Evolutionary conservation across 805 yeast genomes (phyloP).

Genomic region (Candida peoriensis): DNA sequence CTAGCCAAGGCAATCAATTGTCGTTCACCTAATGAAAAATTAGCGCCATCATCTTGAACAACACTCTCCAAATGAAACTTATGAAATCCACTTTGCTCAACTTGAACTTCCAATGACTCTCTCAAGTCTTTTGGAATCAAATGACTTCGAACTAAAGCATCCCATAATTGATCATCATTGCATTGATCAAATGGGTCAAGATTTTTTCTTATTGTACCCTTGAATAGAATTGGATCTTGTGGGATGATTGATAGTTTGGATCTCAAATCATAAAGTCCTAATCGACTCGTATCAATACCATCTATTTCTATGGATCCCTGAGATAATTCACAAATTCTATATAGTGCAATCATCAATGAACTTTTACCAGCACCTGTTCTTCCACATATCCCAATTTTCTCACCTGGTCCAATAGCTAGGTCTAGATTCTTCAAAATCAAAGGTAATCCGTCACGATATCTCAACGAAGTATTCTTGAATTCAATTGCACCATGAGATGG

Average conservation of each 20-base stretch:
- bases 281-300: conserved; percentile 53
- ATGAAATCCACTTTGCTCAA: conserved; percentile 12
- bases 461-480: conserved; percentile 42
- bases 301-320: conserved; percentile 58
- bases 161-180: conserved; percentile 55
- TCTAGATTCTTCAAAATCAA: conserved; percentile 41
- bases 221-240: conserved; percentile 76
- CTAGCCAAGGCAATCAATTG: conserved; percentile 67
- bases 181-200: conserved; percentile 65
- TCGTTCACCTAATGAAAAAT: conserved; percentile 68
- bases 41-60: conserved; percentile 66
- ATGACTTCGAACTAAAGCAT: conserved; percentile 58
- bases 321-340: conserved; percentile 54
- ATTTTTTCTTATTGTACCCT: conserved; percentile 64
- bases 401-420: conserved; percentile 42
- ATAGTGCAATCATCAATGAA: conserved; percentile 56
- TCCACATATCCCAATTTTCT: conserved; percentile 59
- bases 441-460: conserved; percentile 50
- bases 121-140: conserved; percentile 33
- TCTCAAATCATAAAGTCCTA: conserved; percentile 63
- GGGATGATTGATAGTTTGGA: conserved; percentile 68
- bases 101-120: conserved; percentile 3
- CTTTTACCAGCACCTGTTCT: conserved; percentile 67
- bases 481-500: conserved; percentile 28
- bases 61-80: conserved; percentile 57